Conservation (phyloP, 805 yeast genomes). For the Yarrowia sp. region DNA sequence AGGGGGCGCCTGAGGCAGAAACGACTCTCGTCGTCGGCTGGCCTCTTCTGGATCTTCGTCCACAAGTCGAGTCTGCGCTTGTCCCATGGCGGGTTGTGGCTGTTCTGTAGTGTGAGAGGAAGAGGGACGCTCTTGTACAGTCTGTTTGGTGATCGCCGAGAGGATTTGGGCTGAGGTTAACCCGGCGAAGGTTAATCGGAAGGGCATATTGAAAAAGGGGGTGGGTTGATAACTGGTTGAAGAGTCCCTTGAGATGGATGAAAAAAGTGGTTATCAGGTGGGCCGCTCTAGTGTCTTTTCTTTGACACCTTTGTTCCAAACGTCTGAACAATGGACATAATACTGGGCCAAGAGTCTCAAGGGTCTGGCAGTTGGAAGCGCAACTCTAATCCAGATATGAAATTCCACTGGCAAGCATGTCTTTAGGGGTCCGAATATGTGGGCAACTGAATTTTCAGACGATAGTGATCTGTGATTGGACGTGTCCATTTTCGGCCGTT, state of each 20-base stretch:
- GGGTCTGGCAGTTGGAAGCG: neutral
- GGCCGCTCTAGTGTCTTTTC: neutral
- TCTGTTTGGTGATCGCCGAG: conserved; percentile 5
- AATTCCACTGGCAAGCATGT: too few species aligned
- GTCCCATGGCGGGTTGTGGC: conserved; percentile 5
- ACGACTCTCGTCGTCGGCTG: neutral
- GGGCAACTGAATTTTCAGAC: too few species aligned
- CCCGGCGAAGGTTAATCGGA: neutral
- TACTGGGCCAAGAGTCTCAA: neutral
- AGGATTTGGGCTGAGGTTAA: conserved; percentile 9
- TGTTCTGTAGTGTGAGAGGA: neutral
- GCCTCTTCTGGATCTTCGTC: conserved; percentile 22
- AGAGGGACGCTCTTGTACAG: neutral
- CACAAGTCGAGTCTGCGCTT: conserved; percentile 24
- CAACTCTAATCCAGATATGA: neutral
- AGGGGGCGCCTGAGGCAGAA: conserved; percentile 15
- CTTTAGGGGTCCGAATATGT: too few species aligned
- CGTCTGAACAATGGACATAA: neutral
- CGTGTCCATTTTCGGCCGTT: too few species aligned
- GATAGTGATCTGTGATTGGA: too few species aligned
- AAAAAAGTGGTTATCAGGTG: neutral
- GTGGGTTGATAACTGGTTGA: too few species aligned
- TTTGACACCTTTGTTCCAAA: too few species aligned
- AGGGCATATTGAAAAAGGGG: neutral
- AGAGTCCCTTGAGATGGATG: too few species aligned